Evolutionary conservation across 805 yeast species (phyloP).

Genomic region (Yueomyces sp.): DNA sequence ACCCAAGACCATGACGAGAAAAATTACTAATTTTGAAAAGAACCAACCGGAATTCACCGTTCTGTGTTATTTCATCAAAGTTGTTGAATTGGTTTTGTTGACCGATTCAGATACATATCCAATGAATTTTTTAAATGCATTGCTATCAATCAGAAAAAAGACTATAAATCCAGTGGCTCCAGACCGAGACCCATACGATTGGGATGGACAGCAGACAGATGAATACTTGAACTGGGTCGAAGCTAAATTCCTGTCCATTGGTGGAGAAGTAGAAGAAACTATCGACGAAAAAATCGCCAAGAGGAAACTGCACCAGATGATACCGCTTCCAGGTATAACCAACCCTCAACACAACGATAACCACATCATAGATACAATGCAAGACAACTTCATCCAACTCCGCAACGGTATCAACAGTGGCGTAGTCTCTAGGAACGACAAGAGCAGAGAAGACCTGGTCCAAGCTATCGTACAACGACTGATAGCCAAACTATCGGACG

Average conservation of each 20-base stretch:
- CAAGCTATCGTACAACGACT: no score
- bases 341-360: no score
- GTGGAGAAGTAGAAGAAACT: conserved; percentile 1
- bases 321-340: conserved; percentile 8
- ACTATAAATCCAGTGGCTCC: conserved; percentile 1
- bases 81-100: conserved; percentile 11
- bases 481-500: no score
- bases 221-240: conserved; percentile 21
- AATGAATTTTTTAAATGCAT: conserved; percentile 3
- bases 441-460: no score
- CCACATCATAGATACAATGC: neutral
- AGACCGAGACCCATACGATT: conserved; percentile 5
- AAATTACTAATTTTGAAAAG: conserved; percentile 4
- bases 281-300: conserved; percentile 21
- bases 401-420: no score
- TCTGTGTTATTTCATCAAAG: conserved; percentile 12
- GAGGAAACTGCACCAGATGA: conserved; percentile 15
- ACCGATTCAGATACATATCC: conserved; percentile 8
- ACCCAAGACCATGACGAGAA: conserved; percentile 2
- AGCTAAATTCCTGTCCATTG: conserved; percentile 8
- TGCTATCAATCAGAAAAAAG: neutral
- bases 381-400: no score
- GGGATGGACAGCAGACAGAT: conserved; percentile 11
- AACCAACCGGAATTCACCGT: conserved; percentile 13
- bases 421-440: no score